Base-by-base conservation (phyloP, 148 eudicot species). In the Cornus florida region DNA sequence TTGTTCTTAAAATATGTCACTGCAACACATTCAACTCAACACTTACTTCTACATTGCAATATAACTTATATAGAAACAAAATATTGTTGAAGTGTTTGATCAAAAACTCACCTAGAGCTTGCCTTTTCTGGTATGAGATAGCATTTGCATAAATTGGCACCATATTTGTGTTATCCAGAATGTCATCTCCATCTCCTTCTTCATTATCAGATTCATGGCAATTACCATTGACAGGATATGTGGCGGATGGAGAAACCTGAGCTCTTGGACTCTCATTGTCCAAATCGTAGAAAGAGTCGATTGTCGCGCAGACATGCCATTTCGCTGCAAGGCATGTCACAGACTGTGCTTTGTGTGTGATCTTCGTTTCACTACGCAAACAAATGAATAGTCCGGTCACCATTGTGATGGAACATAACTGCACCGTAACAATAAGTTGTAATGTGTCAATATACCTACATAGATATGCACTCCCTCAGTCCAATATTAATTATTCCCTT, bases 281-380 rank as follows among this genome's bases (percentile, higher is more conserved):
- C 13, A 79, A 32, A 10, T 76, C 87, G 23, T 91, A 92, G 6
- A 89, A 89, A 6, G 89, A 82, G 73, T 88, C 81, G 33, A 92
- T 84, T 22, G 97, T 92, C 19, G 98, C 92, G 72, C 92, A 90
- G 3, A 87, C 87, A 48, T 94, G 97, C 98, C 98, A 94, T 65
- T 94, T 94, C 0, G 98, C 86, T 10, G 97, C 96, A 22, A 94
- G 89, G 12, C 89, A 84, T 3, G 97, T 92, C 57, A 92, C 86
- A n/a, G 97, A 76, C 10, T 89, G 94, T 53, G 94, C 98, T 79
- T 83, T 91, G 78, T 94, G 97, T 22, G 98, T 94, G 74, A 94
- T 92, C 85, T 92, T 94, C n/a, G 94, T 91, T 0, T 97, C 96
- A 57, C 98, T 92, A 6, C 97, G 89, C 48, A 94, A 84, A 88